Percentiles rank a stretch among this genome's conserved stretches.
Evolutionary conservation across 257 asterid genomes (phyloP).

Genomic region (Craterostigma plantagineum): DNA sequence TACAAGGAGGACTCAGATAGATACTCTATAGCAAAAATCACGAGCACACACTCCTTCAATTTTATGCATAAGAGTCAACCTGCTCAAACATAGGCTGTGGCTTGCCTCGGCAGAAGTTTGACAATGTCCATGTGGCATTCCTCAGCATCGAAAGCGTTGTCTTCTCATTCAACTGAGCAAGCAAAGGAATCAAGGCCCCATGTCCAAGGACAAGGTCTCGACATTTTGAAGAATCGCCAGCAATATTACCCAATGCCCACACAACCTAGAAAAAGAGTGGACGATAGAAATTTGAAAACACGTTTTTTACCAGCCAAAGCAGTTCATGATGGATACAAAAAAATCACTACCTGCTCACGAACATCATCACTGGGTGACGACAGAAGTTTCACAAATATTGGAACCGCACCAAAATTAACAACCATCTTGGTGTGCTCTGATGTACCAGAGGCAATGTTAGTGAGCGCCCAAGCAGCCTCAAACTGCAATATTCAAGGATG

Average conservation of each 20-base stretch:
- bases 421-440: constrained; percentile 85
- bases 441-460: constrained; percentile 93
- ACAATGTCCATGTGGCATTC: constrained; percentile 90
- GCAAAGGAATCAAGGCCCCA: constrained; percentile 73
- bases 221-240: constrained; percentile 84
- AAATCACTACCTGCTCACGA: constrained; percentile 98
- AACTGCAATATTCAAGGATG: constrained; percentile 24
- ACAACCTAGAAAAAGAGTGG: constrained; percentile 38
- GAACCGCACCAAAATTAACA: constrained; percentile 80
- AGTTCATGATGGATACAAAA: neutral
- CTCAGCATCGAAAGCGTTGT: constrained; percentile 89
- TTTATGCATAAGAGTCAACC: constrained; percentile 17
- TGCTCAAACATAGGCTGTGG: constrained; percentile 94
- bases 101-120: constrained; percentile 95
- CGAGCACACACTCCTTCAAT: neutral
- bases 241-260: constrained; percentile 94
- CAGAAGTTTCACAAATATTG: constrained; percentile 66
- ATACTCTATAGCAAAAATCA: constrained; percentile 2
- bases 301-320: neutral
- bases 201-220: constrained; percentile 82
- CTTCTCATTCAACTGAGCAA: constrained; percentile 61
- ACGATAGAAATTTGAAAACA: neutral
- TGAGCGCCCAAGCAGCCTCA: constrained; percentile 97
- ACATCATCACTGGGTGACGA: constrained; percentile 85
- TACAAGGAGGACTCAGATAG: neutral